phyloP scores from a whole-genome alignment of 768 basidiomycete species.

The Strobilomyces echinocephalus region DNA sequence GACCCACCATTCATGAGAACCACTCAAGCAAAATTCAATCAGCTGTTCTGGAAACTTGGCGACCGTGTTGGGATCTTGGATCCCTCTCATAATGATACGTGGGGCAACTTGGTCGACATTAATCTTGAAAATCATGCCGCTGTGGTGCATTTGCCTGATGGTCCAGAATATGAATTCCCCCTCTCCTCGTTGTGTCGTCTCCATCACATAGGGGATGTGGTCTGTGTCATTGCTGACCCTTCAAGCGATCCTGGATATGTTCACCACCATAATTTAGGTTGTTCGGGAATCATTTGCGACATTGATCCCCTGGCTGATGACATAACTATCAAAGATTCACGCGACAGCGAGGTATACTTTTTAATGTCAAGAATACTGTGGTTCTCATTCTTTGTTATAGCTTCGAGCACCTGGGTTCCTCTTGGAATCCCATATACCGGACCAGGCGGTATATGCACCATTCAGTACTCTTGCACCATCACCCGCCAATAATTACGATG shows the following conservation, averaged over 20 bases:
- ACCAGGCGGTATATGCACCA: too few relatives aligned
- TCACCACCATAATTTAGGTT: background rate
- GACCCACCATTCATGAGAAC: background rate
- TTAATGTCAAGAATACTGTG: too few relatives aligned
- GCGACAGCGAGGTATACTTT: too few relatives aligned
- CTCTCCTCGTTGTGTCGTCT: background rate
- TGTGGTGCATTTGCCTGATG: background rate
- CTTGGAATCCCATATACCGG: too few relatives aligned
- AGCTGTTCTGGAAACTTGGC: background rate
- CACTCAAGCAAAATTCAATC: background rate
- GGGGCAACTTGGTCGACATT: background rate
- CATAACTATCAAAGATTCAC: too few relatives aligned
- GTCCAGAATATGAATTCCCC: background rate
- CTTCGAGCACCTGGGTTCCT: too few relatives aligned
- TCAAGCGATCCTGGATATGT: background rate
- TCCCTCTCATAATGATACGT: background rate
- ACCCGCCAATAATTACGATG: too few relatives aligned
- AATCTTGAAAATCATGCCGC: background rate
- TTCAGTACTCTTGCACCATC: too few relatives aligned
- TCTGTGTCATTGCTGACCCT: background rate
- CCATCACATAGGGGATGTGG: background rate
- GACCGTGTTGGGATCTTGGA: background rate
- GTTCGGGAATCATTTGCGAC: background rate
- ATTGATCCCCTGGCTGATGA: too few relatives aligned
- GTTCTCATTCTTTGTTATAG: too few relatives aligned